phyloP scores from a whole-genome alignment of 495 filamentous ascomycete genomes.

The Xylaria sp. region DNA sequence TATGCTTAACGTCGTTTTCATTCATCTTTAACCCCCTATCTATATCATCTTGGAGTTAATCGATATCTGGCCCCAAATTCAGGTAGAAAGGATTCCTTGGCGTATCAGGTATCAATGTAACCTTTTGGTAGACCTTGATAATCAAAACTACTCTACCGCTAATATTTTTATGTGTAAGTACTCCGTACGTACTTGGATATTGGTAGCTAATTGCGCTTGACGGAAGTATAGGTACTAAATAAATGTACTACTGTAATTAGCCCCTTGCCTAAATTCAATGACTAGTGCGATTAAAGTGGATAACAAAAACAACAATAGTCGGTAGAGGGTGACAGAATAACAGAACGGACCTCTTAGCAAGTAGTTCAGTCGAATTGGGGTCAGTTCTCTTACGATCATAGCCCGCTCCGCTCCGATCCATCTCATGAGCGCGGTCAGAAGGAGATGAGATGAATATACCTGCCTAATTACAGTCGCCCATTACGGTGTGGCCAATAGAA shows the following conservation, averaged over 20 bases:
- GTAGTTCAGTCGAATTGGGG: conserved; percentile 2
- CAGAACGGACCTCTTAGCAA: background rate
- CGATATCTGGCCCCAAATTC: background rate
- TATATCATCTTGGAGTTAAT: background rate
- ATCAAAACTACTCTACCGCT: background rate
- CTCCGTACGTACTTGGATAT: no score
- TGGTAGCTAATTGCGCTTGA: no score
- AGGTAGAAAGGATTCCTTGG: conserved; percentile 25
- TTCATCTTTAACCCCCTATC: background rate
- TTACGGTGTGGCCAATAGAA: conserved; percentile 7
- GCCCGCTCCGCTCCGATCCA: conserved; percentile 12
- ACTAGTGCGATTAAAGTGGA: background rate
- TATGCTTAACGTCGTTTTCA: background rate
- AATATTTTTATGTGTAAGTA: no score
- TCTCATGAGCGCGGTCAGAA: background rate
- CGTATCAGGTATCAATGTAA: conserved; percentile 24
- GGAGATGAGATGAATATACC: conserved; percentile 6
- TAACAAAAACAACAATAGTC: background rate
- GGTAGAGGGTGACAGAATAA: background rate
- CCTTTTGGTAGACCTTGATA: background rate
- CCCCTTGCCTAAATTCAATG: background rate
- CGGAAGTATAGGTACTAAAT: no score
- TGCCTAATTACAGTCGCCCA: background rate
- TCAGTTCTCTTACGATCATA: background rate
- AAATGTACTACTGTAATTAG: background rate